Evolutionary conservation across 2,329 filamentous ascomycete species (phyloP), one percentile per base, ranked within the genome.

Genomic region (Coccinonectria pachysandricola): DNA sequence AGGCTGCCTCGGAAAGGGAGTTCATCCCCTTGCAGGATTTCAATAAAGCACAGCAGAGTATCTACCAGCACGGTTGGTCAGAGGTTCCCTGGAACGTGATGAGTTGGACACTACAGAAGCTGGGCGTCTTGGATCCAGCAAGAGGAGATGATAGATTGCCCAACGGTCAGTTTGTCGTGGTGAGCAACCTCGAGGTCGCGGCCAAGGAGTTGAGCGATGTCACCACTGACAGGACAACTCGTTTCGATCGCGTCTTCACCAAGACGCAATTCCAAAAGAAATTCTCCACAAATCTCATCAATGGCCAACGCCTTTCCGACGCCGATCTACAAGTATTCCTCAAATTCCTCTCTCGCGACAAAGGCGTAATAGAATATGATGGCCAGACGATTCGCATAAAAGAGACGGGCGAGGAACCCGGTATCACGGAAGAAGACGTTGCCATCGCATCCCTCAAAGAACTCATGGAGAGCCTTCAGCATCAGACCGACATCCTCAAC

Each of bases 361-460:
- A 75, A 45, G 60, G 59, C 6, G 41, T 65, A 19, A 57, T 75
- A 17, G 63, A 57, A 25, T 75, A 65, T 42, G 76, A 85, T 45
- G 72, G 70, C 4, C 57, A 74, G 38, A 83, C 76, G 0, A 68
- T 98, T 41, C 87, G 82, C 49, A 77, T 96, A 52, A 79, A 72
- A 42, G 55, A 56, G 1, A 50, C 67, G 0, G 60, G 63, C 3
- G 64, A 71, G 26, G 54, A 59, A 22, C 32, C 48, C 1, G 42
- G 43, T 0, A 78, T 96, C 37, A 82, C 81, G 1, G 62, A 76
- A 31, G 79, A 92, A 43, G 91, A 98, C 56, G 62, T 65, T 4
- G 80, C 83, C 1, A 83, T 95, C 36, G 86, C 86, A 2, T 80
- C 80, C 11, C 70, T 98, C 7, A 88, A 87, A 46, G 74, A 81